Conservation (phyloP, 345 rosid species). For the Excoecaria agallocha region DNA sequence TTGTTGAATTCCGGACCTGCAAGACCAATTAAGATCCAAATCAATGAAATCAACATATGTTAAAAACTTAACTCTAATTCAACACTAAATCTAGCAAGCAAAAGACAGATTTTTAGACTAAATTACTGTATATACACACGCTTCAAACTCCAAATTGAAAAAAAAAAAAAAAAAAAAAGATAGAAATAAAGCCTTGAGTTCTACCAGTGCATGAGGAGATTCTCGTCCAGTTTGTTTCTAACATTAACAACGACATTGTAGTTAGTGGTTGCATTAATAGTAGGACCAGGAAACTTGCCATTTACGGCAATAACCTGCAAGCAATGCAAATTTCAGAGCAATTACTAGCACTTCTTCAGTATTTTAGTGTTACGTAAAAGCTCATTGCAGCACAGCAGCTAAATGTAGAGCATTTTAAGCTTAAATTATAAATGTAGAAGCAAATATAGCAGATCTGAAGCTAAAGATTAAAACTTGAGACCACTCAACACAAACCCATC, state of each 20-base stretch:
- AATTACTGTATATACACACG: background rate
- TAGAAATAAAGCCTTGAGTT: conserved; percentile 13
- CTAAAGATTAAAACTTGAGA: conserved; percentile 39
- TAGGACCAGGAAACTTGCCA: conserved; percentile 89
- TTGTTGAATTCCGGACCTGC: conserved; percentile 89
- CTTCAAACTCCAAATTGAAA: background rate
- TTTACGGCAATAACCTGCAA: conserved; percentile 93
- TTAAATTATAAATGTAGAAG: conserved; percentile 6
- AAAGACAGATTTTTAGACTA: background rate
- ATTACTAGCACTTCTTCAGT: conserved; percentile 6
- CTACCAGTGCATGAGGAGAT: conserved; percentile 84
- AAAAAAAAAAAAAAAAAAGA: background rate
- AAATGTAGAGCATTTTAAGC: conserved; percentile 16
- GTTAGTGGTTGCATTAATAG: conserved; percentile 86
- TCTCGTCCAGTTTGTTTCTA: conserved; percentile 82
- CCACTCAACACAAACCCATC: conserved; percentile 26
- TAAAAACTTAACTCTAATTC: background rate
- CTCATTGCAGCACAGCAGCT: conserved; percentile 12
- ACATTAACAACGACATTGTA: conserved; percentile 82
- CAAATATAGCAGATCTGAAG: conserved; percentile 44
- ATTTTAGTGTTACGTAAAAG: conserved; percentile 7
- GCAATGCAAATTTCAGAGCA: conserved; percentile 22
- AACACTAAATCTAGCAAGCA: background rate
- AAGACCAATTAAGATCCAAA: conserved; percentile 8
- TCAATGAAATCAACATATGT: background rate